Evolutionary conservation across 257 asterid species (phyloP).

Genomic region (Solanum chmielewskii): DNA sequence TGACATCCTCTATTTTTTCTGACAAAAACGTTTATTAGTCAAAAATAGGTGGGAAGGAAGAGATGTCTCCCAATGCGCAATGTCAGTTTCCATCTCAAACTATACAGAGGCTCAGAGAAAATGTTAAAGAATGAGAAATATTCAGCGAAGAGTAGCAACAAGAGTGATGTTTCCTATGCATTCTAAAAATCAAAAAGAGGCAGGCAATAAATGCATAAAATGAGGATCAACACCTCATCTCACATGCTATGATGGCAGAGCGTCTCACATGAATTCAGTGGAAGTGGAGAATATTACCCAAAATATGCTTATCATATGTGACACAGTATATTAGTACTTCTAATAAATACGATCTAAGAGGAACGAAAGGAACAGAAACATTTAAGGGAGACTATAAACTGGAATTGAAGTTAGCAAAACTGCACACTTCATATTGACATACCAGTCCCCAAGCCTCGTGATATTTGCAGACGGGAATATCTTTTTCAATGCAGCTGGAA

Average conservation of each 20-base stretch:
- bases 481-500: conserved; percentile 79
- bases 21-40: background rate
- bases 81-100: background rate
- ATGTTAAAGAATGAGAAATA: background rate
- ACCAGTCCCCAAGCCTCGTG: conserved; percentile 93
- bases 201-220: background rate
- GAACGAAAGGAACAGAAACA: background rate
- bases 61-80: background rate
- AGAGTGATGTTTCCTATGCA: background rate
- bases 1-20: background rate
- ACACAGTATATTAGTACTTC: background rate
- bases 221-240: background rate
- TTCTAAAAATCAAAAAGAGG: background rate
- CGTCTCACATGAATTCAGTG: background rate
- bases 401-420: background rate
- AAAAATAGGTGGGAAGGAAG: background rate
- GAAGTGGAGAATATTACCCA: background rate
- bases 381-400: background rate
- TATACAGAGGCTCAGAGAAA: background rate
- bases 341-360: background rate
- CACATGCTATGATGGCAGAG: background rate
- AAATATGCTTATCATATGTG: background rate
- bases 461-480: conserved; percentile 78
- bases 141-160: background rate
- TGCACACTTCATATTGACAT: conserved; percentile 7